phyloP scores from a whole-genome alignment of 805 yeast genomes.

The Candida ulmi region DNA sequence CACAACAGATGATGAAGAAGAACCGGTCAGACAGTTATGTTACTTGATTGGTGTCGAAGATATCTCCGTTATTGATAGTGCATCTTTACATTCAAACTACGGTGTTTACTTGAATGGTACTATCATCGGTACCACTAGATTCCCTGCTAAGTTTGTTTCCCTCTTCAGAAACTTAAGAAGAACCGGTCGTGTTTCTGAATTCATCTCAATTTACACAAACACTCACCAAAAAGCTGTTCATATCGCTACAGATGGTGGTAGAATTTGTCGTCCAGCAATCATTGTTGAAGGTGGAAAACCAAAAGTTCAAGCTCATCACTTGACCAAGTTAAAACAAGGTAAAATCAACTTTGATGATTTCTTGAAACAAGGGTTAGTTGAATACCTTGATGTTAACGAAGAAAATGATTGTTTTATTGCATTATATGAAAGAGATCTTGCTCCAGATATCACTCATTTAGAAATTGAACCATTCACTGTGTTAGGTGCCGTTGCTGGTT shows the following conservation, averaged over 20 bases:
- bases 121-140: conserved; percentile 81
- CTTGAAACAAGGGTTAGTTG: conserved; percentile 79
- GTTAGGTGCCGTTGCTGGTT: conserved; percentile 88
- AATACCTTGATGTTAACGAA: conserved; percentile 94
- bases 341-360: conserved; percentile 89
- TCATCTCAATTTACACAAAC: conserved; percentile 86
- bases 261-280: conserved; percentile 94
- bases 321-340: conserved; percentile 57
- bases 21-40: conserved; percentile 74
- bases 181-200: conserved; percentile 79
- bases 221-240: conserved; percentile 90
- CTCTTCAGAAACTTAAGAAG: conserved; percentile 79
- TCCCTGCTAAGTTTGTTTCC: conserved; percentile 75
- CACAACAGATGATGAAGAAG: conserved; percentile 96
- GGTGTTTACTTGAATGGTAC: conserved; percentile 95
- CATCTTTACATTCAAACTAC: conserved; percentile 73
- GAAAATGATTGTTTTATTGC: conserved; percentile 95
- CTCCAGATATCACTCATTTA: conserved; percentile 67
- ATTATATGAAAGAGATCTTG: conserved; percentile 66
- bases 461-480: conserved; percentile 95
- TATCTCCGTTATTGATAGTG: conserved; percentile 73
- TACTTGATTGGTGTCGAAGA: conserved; percentile 86
- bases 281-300: conserved; percentile 73
- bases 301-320: conserved; percentile 67
- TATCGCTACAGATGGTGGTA: conserved; percentile 98